Conservation (phyloP, 345 rosid genomes). For the Eucalyptus polyanthemos region DNA sequence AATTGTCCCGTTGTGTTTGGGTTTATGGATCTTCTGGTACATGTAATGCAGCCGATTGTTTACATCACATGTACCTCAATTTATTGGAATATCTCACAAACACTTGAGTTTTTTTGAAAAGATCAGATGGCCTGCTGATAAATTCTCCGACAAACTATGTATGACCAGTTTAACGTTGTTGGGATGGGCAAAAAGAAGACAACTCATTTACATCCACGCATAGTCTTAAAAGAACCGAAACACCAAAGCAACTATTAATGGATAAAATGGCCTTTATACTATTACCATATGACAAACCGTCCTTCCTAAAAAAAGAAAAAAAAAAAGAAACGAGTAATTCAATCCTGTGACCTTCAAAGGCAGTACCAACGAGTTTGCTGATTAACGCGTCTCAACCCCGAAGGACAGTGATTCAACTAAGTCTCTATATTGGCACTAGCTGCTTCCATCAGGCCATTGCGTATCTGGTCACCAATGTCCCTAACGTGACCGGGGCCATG, state of each 20-base stretch:
- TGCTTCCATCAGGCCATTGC: constrained; percentile 89
- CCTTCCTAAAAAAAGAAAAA: background rate
- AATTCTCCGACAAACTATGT: background rate
- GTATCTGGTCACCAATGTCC: constrained; percentile 77
- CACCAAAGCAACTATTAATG: background rate
- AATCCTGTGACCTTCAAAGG: background rate
- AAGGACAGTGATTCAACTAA: background rate
- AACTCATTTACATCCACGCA: background rate
- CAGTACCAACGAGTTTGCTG: background rate
- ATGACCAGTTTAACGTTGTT: background rate
- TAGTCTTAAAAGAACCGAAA: background rate
- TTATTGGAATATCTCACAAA: background rate
- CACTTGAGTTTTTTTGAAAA: background rate
- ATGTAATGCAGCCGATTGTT: background rate
- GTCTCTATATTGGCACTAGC: constrained; percentile 24
- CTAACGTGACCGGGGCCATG: constrained; percentile 98
- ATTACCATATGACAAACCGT: background rate
- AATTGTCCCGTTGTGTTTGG: background rate
- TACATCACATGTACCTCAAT: background rate
- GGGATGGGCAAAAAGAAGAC: background rate
- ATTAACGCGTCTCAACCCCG: background rate
- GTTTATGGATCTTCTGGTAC: background rate
- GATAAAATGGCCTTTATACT: background rate
- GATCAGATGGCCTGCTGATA: background rate
- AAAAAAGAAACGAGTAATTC: background rate